Base-by-base conservation (phyloP, 2,329 filamentous ascomycete genomes). In the Scleromitrula shiraiana region DNA sequence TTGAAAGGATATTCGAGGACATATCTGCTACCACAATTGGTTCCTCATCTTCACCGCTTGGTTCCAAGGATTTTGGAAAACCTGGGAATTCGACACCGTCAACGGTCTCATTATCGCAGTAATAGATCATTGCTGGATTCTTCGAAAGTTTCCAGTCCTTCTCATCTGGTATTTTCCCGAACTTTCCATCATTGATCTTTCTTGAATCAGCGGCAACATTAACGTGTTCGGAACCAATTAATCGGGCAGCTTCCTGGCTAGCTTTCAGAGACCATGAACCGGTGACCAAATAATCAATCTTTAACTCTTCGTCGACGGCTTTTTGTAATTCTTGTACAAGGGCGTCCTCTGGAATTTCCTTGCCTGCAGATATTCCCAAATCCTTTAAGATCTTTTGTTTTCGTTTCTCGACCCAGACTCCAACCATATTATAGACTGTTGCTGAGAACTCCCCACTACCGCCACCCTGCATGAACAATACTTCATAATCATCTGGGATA, bases 261-360 rank as follows among this genome's bases (percentile, higher is more conserved):
- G 90, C 90, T 70, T 97, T 96, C 56, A 88, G 73, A 15, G 87
- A 94, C 88, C 89, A 97, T 46, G 83, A 81, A 46, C 91, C 91
- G 3, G 91, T 96, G 46, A 96, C 38, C 14, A 96, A 69, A 68
- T 96, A 97, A 68, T 97, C 91, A 36, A 94, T 65, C 70, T 83
- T 85, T 57, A 96, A 71, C 50, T 91, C 78, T 48, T 78, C 71
- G 42, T 83, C 74, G 5, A 90, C 76, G 45, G 80, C 75, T 59
- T 79, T 77, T 52, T 76, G 73, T 52, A 82, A 74, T 57, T 76
- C 71, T 50, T 79, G 70, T 9, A 85, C 65, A 36, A 80, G 66
- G 9, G 71, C 71, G 43, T 78, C 73, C 54, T 83, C 69, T 29
- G 73, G 67, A 10, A 70, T 67, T 27, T 75, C 67, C 24, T 75